Evolutionary conservation across 2,329 filamentous ascomycete genomes (phyloP).

Genomic region (Stromatinia cepivora): DNA sequence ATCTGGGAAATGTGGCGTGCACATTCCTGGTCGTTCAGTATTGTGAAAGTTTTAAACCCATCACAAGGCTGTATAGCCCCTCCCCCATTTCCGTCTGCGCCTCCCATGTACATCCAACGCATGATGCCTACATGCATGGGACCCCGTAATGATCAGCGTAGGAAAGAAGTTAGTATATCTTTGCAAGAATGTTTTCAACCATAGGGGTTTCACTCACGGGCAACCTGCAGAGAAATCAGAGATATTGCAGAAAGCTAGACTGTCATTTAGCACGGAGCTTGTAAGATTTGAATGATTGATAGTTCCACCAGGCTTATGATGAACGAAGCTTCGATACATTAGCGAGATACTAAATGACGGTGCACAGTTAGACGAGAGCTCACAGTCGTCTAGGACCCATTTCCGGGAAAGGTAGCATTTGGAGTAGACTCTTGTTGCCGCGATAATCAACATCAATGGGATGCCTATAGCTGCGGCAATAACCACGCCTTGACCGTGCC

Average conservation of each 20-base stretch:
- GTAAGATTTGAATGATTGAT: neutral
- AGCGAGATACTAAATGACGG: neutral
- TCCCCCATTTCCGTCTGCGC: no score
- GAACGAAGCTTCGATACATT: neutral
- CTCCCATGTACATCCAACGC: no score
- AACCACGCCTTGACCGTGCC: neutral
- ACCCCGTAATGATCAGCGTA: no score
- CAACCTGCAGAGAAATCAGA: slow-evolving; percentile 4
- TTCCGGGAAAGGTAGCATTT: slow-evolving; percentile 8
- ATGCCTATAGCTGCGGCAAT: slow-evolving; percentile 3
- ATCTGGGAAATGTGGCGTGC: no score
- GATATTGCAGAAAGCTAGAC: slow-evolving; percentile 1
- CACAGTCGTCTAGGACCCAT: neutral
- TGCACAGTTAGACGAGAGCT: neutral
- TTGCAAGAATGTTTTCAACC: neutral
- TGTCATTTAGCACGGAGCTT: neutral
- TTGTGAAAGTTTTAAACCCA: no score
- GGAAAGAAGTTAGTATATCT: neutral
- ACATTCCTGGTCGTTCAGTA: no score
- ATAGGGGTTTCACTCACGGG: neutral
- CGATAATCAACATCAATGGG: slow-evolving; percentile 7
- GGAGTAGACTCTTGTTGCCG: neutral
- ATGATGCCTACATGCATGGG: no score
- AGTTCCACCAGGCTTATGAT: neutral
- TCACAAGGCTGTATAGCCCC: no score